Evolutionary conservation across 768 basidiomycete species (phyloP).

Genomic region (Cantharellus anzutake): DNA sequence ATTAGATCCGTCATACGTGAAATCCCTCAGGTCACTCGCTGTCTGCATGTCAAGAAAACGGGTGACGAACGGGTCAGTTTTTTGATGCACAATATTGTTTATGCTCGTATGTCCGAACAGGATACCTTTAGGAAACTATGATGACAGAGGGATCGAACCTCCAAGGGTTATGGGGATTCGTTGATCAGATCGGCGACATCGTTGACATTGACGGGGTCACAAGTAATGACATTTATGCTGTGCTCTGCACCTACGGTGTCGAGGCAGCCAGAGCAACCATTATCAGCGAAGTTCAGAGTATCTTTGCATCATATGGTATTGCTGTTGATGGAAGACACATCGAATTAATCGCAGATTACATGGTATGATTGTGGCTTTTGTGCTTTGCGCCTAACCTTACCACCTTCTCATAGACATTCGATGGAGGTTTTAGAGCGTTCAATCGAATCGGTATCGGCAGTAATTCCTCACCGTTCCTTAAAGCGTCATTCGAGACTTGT

Average conservation of each 20-base stretch:
- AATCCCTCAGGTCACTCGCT: constrained; percentile 73
- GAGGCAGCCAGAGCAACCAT: constrained; percentile 90
- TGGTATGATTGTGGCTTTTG: constrained; percentile 42
- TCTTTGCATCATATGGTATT: constrained; percentile 92
- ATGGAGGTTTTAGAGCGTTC: constrained; percentile 95
- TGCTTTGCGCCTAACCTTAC: not conserved
- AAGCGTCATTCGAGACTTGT: constrained; percentile 96
- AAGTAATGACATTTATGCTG: constrained; percentile 90
- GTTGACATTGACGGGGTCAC: constrained; percentile 67
- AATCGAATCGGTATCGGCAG: constrained; percentile 88
- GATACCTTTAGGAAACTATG: not conserved
- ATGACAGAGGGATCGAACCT: constrained; percentile 82
- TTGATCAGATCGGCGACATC: constrained; percentile 26
- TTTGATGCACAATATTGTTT: too few species aligned
- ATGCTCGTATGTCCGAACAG: not conserved
- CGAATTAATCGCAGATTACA: constrained; percentile 96
- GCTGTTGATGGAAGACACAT: constrained; percentile 87
- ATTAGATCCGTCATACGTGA: constrained; percentile 72
- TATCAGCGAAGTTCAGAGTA: constrained; percentile 73
- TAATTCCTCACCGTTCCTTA: constrained; percentile 87
- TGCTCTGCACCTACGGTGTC: constrained; percentile 83
- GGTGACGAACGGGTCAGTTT: too few species aligned
- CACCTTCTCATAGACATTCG: constrained; percentile 53
- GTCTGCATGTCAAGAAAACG: constrained; percentile 55
- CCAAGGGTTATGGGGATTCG: constrained; percentile 69